These are phyloP conservation scores for Neurospora sp. DNA, from an alignment of 495 filamentous ascomycete species.

Conservation along the genomic window DNA sequence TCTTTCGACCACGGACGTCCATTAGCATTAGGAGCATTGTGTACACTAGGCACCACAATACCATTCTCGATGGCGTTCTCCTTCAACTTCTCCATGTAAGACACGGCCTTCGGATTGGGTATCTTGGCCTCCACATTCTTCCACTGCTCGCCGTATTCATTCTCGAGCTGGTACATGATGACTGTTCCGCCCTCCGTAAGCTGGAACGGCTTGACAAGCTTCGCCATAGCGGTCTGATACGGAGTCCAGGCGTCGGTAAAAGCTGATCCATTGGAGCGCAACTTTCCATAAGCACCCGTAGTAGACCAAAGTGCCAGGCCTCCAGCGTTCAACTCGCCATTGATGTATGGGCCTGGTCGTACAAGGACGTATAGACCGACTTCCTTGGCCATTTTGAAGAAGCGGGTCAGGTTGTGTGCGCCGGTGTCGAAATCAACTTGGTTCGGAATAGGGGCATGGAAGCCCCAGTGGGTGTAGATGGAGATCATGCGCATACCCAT, in stretches of 20 bases:
- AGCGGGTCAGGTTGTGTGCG: conserved; percentile 40
- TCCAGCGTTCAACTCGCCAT: conserved; percentile 48
- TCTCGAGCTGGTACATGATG: conserved; percentile 49
- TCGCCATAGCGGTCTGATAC: conserved; percentile 39
- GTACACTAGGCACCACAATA: conserved; percentile 42
- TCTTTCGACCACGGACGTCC: conserved; percentile 37
- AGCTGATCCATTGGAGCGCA: conserved; percentile 47
- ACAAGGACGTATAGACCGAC: conserved; percentile 50
- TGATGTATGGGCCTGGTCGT: conserved; percentile 50
- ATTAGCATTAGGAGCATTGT: conserved; percentile 36
- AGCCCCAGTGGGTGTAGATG: conserved; percentile 51
- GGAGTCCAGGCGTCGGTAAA: conserved; percentile 46
- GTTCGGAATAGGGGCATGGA: conserved; percentile 39
- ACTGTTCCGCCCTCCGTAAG: conserved; percentile 46
- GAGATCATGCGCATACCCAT: conserved; percentile 41
- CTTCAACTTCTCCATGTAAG: conserved; percentile 49
- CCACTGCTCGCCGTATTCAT: conserved; percentile 52
- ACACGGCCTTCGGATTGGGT: conserved; percentile 38
- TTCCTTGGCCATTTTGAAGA: conserved; percentile 47
- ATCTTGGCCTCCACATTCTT: conserved; percentile 27
- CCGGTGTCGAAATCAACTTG: conserved; percentile 46
- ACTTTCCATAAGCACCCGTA: conserved; percentile 48
- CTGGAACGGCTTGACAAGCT: conserved; percentile 40
- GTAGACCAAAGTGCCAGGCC: conserved; percentile 54
- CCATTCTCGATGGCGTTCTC: conserved; percentile 39